These are phyloP conservation scores for Achaetomiella virescens DNA, from an alignment of 495 filamentous ascomycete genomes.

Conservation along the genomic window DNA sequence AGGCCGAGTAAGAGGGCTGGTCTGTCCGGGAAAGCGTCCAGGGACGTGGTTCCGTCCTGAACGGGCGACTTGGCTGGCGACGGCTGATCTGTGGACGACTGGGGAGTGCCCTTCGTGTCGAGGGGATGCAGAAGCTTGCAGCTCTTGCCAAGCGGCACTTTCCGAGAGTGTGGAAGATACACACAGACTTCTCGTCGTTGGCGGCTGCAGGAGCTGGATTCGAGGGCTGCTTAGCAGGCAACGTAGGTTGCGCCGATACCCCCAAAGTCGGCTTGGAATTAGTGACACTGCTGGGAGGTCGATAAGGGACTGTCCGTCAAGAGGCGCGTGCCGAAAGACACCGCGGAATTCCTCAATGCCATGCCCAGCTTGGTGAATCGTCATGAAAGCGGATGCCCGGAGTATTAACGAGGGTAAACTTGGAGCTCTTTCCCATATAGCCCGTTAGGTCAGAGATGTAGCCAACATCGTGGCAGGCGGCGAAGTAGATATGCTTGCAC, in stretches of 20 bases:
- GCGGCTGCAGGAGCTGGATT: neutral
- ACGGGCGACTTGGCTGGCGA: neutral
- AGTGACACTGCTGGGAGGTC: neutral
- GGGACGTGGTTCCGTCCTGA: neutral
- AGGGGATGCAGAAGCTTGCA: conserved; percentile 6
- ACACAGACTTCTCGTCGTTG: neutral
- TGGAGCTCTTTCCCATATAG: conserved; percentile 33
- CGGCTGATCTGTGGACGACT: neutral
- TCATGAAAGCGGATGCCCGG: conserved; percentile 25
- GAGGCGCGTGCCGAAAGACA: conserved; percentile 38
- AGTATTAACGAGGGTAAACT: conserved; percentile 50
- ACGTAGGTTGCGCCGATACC: neutral
- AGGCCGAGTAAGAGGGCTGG: neutral
- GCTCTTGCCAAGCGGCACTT: conserved; percentile 9
- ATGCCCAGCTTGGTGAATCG: conserved; percentile 29
- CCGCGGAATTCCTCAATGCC: conserved; percentile 39
- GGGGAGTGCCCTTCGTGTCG: neutral
- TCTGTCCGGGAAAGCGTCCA: neutral
- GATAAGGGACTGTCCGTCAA: conserved; percentile 9
- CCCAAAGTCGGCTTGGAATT: neutral
- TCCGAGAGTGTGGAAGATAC: conserved; percentile 1
- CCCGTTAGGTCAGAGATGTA: conserved; percentile 52
- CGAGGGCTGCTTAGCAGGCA: neutral
- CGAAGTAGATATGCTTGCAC: conserved; percentile 63
- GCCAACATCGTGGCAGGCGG: conserved; percentile 55